Base-by-base conservation (phyloP, 2,329 filamentous ascomycete species). In the Geosmithia putterillii region DNA sequence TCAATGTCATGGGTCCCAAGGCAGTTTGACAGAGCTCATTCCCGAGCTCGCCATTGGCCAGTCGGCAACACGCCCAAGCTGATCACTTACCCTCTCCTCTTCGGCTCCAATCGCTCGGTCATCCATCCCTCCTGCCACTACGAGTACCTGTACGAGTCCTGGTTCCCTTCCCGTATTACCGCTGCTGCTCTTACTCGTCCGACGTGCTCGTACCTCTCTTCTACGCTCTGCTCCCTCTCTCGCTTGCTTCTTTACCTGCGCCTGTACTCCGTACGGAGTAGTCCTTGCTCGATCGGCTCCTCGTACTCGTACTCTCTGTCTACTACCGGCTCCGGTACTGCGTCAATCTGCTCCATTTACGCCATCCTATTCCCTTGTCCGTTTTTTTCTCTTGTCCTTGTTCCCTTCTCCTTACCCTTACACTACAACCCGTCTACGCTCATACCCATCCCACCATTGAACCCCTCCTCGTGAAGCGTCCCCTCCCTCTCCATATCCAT, bases 31-130 rank as follows among this genome's bases (percentile, higher is more conserved):
- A 44, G 38, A 49, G 47, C 47, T 49, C 43, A 45, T 42, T 46
- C 42, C 43, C 38, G 37, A 50, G 46, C 48, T 50, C 45, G 28
- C 44, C 47, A 50, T 50, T 50, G 48, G 48, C 40, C 25, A 17
- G 22, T 12, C 21, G n/a, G 35, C 17, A 25, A 17, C 37, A 18
- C 7, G 19, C 23, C 28, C 35, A 34, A 40, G 47, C 44, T 46
- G 48, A 50, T 50, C 48, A 50, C 21, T 8, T 32, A 37, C 35
- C 23, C 36, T 43, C 42, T 43, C 42, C 36, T 39, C 42, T 35
- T 28, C 20, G 40, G 22, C 40, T 41, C 35, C 35, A 18, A 18
- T 37, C 35, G n/a, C 35, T 32, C 28, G 28, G 28, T 32, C 28
- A 32, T 32, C 15, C 28, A 32, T 32, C 28, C 28, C 10, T 12